These are phyloP conservation scores for Alternaria longipes DNA, from an alignment of 2,329 filamentous ascomycete species.

Conservation along the genomic window DNA sequence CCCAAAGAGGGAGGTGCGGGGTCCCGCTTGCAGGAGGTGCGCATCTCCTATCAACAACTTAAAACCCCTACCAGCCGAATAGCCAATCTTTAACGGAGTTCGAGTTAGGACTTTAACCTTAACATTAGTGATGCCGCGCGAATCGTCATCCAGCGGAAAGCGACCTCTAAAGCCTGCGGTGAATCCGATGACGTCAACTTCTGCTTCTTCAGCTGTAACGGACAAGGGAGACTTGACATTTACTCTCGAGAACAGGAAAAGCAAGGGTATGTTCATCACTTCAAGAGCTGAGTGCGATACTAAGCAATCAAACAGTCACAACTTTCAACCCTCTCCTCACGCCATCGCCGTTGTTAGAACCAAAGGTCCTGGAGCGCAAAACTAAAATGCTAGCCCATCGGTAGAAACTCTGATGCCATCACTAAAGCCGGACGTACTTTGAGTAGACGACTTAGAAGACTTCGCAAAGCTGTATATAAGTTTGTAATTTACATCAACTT, in stretches of 20 bases:
- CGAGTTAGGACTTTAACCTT: not conserved
- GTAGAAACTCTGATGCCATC: not conserved
- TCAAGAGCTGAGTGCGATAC: not conserved
- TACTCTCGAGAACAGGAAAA: conserved; percentile 13
- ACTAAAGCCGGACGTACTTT: not conserved
- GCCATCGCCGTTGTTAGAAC: conserved; percentile 29
- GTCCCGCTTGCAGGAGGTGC: conserved; percentile 8
- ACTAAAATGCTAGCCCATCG: conserved; percentile 7
- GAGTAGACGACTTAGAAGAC: not conserved
- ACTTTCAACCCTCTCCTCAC: conserved; percentile 31
- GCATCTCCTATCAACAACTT: not conserved
- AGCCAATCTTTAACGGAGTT: not conserved
- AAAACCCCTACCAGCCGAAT: not conserved
- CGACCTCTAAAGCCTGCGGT: conserved; percentile 12
- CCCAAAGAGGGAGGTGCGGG: conserved; percentile 12
- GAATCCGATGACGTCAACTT: conserved; percentile 24
- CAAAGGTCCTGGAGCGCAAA: conserved; percentile 24
- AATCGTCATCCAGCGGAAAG: conserved; percentile 5
- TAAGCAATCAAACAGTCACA: conserved; percentile 10
- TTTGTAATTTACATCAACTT: not conserved
- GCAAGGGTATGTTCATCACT: conserved; percentile 10
- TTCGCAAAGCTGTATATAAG: not conserved
- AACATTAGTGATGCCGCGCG: not conserved
- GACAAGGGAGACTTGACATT: conserved; percentile 14
- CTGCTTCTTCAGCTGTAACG: not conserved